Base-by-base conservation (phyloP, 768 basidiomycete species). In the Amanita rimosa region DNA sequence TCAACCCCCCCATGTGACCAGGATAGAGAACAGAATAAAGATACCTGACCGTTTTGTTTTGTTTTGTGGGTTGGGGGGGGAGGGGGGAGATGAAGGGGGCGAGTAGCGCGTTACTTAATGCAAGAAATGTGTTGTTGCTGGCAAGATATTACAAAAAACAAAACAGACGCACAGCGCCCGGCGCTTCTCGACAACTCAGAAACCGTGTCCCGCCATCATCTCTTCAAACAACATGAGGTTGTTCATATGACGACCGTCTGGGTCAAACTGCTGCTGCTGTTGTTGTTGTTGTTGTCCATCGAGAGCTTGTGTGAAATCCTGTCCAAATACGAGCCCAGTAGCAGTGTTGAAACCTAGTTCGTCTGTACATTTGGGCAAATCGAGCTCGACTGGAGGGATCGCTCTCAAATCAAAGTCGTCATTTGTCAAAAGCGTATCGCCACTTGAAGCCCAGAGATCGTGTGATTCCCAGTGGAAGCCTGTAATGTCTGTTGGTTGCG, bases 351-450 rank as follows among this genome's bases (percentile, higher is more conserved):
- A 49, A 50, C 49, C 48, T 33, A 60, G 40, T 37, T 58, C 60
- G 16, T 67, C 66, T 34, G 57, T 54, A 48, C 62, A 67, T 55
- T 76, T 77, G 42, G 74, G 67, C 52, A 75, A 58, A 13, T 76
- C 77, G 46, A 83, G 66, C 53, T 82, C 74, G 60, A 83, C 72
- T 0, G 81, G 75, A 2, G 81, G 82, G 53, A 85, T 85, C 19
- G 78, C 65, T 54, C 57, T 64, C 53, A 85, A 62, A 57, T 84
- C 82, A 59, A 84, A 85, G 63, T 85, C 83, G 60, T 81, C 79
- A 48, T 70, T 72, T 34, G 65, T 46, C 42, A 62, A 65, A 39
- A 84, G 64, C 61, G 54, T 53, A 19, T 56, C 70, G 51, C 60
- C 57, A 37, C 57, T 60, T 46, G 52, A 56, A 22, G 55, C 55